Conservation (phyloP, 306 rosid genomes). For the Elaeagnus macrophylla region DNA sequence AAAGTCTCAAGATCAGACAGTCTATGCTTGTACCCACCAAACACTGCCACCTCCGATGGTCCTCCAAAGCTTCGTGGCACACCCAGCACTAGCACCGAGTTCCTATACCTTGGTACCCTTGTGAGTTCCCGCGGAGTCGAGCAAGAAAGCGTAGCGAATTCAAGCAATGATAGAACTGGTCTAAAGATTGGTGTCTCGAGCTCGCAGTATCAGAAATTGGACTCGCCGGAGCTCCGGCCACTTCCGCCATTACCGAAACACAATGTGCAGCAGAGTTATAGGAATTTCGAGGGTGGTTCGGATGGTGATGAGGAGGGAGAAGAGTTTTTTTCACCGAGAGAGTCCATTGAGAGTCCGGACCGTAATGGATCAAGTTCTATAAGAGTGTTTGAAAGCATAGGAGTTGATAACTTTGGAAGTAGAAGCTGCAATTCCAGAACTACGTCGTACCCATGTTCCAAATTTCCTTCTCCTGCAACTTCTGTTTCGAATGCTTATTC, state of each 20-base stretch:
- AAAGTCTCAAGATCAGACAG: slow-evolving; percentile 45
- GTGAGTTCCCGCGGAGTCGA: slow-evolving; percentile 24
- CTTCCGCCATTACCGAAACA: slow-evolving; percentile 61
- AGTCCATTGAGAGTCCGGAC: slow-evolving; percentile 41
- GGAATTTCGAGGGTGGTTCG: slow-evolving; percentile 6
- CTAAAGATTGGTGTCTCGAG: slow-evolving; percentile 9
- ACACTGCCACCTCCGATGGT: slow-evolving; percentile 42
- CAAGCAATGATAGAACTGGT: slow-evolving; percentile 15
- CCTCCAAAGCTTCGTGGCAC: slow-evolving; percentile 23
- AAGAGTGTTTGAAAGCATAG: slow-evolving; percentile 17
- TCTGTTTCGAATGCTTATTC: slow-evolving; percentile 24
- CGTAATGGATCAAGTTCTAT: slow-evolving; percentile 27
- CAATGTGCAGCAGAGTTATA: slow-evolving; percentile 14
- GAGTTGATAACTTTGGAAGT: slow-evolving; percentile 38
- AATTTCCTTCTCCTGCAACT: slow-evolving; percentile 35
- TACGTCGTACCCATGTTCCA: slow-evolving; percentile 45
- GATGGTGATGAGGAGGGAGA: slow-evolving; percentile 22
- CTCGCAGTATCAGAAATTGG: slow-evolving; percentile 34
- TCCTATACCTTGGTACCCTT: slow-evolving; percentile 49
- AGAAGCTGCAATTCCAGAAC: slow-evolving; percentile 61
- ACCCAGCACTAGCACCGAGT: slow-evolving; percentile 33
- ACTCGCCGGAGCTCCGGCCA: slow-evolving; percentile 67
- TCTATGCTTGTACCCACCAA: slow-evolving; percentile 42
- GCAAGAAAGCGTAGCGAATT: slow-evolving; percentile 3
- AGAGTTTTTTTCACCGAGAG: slow-evolving; percentile 35